Percentiles rank a stretch among this genome's conserved stretches.
Evolutionary conservation across 305 asterid species (phyloP).

Genomic region (Fraxinus angustifolia): DNA sequence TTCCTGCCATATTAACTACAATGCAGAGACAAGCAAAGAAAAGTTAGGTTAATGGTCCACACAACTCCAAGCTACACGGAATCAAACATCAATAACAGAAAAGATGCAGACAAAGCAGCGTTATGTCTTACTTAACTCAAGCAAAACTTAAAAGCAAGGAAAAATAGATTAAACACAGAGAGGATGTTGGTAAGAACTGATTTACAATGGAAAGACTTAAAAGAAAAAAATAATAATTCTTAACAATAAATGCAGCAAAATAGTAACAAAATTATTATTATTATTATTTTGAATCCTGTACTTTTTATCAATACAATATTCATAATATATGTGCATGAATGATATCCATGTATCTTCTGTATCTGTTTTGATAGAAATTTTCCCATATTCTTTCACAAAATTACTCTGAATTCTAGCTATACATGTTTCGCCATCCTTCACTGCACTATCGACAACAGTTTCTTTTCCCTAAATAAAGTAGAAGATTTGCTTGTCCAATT

Average conservation of each 20-base stretch:
- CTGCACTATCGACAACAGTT: background rate
- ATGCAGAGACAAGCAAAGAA: slow-evolving; percentile 28
- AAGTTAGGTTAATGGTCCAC: slow-evolving; percentile 21
- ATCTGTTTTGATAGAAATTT: background rate
- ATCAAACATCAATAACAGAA: background rate
- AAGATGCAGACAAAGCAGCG: slow-evolving; percentile 9
- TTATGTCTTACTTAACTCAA: background rate
- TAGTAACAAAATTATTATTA: background rate
- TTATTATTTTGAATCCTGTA: background rate
- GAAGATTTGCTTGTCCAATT: background rate
- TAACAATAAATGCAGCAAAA: background rate
- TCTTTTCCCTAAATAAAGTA: background rate
- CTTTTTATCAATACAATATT: background rate
- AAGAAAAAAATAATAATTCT: background rate
- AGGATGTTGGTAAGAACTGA: background rate
- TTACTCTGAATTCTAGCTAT: background rate
- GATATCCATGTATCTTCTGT: background rate
- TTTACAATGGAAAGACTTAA: background rate
- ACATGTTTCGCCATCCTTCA: background rate
- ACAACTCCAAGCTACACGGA: slow-evolving; percentile 5
- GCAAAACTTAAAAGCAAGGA: background rate
- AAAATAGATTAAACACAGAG: slow-evolving; percentile 1
- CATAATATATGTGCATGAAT: background rate
- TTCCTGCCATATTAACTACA: slow-evolving; percentile 68
- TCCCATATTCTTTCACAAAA: background rate